Conservation (phyloP, 2,329 filamentous ascomycete species). For the Botrytis tulipae region DNA sequence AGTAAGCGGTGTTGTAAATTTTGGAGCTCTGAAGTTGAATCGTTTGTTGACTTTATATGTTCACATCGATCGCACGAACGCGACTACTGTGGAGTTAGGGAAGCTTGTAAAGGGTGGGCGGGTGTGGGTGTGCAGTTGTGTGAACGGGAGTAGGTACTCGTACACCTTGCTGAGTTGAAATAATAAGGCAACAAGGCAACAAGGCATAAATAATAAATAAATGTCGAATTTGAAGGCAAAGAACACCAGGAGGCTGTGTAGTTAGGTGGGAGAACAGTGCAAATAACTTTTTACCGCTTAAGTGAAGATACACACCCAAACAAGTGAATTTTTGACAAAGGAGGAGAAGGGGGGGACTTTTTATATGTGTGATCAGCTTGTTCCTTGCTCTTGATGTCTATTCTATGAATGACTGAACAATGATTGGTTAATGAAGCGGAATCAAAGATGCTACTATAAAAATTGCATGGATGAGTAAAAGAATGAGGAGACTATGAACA, state of each 20-base stretch:
- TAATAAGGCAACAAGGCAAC: neutral
- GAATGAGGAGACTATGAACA: neutral
- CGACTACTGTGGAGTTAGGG: neutral
- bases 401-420: neutral
- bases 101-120: neutral
- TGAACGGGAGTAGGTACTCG: neutral
- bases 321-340: neutral
- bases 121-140: neutral
- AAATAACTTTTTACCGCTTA: neutral
- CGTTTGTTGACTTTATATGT: conserved; percentile 8
- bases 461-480: neutral
- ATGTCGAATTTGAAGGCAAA: too few relatives aligned
- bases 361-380: conserved; percentile 12
- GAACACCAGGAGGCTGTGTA: neutral
- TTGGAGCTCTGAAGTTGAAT: neutral
- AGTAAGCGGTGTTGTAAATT: neutral
- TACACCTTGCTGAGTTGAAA: too few relatives aligned
- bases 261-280: neutral
- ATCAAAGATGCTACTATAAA: neutral
- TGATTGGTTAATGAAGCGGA: neutral
- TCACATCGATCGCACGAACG: neutral
- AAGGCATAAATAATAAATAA: neutral
- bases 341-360: conserved; percentile 11
- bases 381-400: neutral
- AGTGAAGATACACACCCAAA: conserved; percentile 4